Percentiles rank a stretch among this genome's conserved stretches.
phyloP scores from a whole-genome alignment of 208 protist species.

The Wallacemonas rigidus region DNA sequence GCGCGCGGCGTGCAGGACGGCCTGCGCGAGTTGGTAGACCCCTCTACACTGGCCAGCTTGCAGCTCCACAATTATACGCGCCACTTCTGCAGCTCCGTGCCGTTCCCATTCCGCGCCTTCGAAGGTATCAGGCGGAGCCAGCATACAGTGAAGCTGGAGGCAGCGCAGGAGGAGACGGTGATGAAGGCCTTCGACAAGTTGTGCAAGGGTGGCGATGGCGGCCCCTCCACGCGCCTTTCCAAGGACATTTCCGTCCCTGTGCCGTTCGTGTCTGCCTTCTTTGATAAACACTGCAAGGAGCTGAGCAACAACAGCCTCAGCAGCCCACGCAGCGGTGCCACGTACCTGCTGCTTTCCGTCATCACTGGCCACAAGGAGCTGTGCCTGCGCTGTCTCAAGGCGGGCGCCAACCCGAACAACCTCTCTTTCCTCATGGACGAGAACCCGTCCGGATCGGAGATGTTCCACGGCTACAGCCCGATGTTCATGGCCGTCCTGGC shows the following conservation, averaged over 20 bases:
- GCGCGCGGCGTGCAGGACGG: constrained; percentile 28
- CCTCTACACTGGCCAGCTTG: constrained; percentile 38
- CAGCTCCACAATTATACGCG: constrained; percentile 47
- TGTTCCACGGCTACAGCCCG: constrained; percentile 89
- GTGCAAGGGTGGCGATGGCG: constrained; percentile 27
- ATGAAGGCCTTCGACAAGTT: constrained; percentile 72
- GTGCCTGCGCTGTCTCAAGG: constrained; percentile 67
- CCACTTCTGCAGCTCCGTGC: constrained; percentile 74
- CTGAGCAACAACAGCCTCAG: constrained; percentile 38
- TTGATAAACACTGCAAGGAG: constrained; percentile 72
- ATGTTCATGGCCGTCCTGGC: constrained; percentile 83
- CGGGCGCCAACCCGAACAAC: constrained; percentile 86
- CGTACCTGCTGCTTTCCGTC: constrained; percentile 77
- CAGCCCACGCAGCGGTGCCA: constrained; percentile 55
- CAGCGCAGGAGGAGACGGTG: constrained; percentile 57
- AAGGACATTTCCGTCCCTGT: constrained; percentile 64
- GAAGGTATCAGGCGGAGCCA: constrained; percentile 58
- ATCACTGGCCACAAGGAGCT: constrained; percentile 74
- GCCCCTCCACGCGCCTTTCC: constrained; percentile 20
- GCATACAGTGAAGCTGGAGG: constrained; percentile 52
- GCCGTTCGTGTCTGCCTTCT: constrained; percentile 76
- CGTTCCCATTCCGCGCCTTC: constrained; percentile 80
- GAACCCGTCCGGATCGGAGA: constrained; percentile 55
- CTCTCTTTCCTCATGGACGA: constrained; percentile 79
- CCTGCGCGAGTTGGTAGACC: constrained; percentile 20